phyloP scores from a whole-genome alignment of 2,329 filamentous ascomycete genomes.

The Aureobasidium pullulans region DNA sequence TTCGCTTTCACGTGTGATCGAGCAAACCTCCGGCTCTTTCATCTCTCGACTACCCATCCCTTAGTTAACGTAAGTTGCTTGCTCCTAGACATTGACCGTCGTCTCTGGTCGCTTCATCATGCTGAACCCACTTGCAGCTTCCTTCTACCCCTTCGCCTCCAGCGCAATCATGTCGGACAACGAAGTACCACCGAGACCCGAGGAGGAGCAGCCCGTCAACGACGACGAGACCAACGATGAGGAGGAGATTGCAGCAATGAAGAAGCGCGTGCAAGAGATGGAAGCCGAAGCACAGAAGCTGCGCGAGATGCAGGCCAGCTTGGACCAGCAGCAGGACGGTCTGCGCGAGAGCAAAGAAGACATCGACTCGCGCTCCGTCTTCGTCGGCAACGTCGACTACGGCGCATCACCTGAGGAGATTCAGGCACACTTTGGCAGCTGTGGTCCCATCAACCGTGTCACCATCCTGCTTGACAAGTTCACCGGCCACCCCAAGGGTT shows the following conservation, averaged over 20 bases:
- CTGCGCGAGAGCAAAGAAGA: constrained; percentile 91
- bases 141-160: not conserved
- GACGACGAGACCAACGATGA: constrained; percentile 28
- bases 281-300: constrained; percentile 52
- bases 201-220: constrained; percentile 22
- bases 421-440: constrained; percentile 95
- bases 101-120: not conserved
- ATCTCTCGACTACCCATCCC: not conserved
- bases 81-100: not conserved
- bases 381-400: constrained; percentile 98
- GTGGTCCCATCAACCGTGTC: constrained; percentile 93
- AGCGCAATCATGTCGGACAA: constrained; percentile 20
- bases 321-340: constrained; percentile 79
- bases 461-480: constrained; percentile 98
- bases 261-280: constrained; percentile 48
- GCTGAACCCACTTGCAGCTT: constrained; percentile 8
- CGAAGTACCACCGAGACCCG: constrained; percentile 19
- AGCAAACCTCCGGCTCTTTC: not conserved
- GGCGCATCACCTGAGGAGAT: constrained; percentile 95
- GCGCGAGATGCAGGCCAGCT: constrained; percentile 48
- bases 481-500: constrained; percentile 97
- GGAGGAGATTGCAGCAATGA: constrained; percentile 43
- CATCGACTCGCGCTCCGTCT: constrained; percentile 89
- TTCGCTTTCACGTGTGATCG: not conserved
- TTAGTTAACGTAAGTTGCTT: not conserved